Evolutionary conservation across 768 basidiomycete genomes (phyloP), one percentile per base, ranked within the genome.

Genomic region (Naganishia vaughanmartiniae): DNA sequence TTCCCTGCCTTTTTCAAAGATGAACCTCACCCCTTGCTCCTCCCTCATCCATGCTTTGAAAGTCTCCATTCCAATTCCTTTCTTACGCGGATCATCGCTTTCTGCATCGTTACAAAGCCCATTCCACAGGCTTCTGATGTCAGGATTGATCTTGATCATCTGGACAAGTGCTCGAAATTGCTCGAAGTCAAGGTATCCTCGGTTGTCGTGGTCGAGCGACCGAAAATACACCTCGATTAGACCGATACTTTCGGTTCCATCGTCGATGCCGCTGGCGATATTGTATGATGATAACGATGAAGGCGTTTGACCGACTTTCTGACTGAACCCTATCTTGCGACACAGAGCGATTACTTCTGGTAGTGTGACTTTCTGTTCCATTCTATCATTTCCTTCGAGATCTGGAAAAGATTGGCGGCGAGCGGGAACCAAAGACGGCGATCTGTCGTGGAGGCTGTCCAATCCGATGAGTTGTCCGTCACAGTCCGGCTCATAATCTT

Each of bases 291-390:
- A 51, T 1, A 12, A 24, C 2, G 12, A 26, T 14, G 48, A 51
- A 51, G 48, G 4, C 24, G 48, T 4, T 51, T 65, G 60, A 3
- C 90, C 90, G 10, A 63, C 39, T 63, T 63, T 63, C 21, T 46
- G 5, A n/a, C 60, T 63, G 26, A 63, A 45, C 17, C 60, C 60
- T 75, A 93, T 81, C 45, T 89, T 83, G 76, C 83, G 85, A 79
- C 90, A 92, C 56, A 93, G 80, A 68, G 83, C 84, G 78, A 89
- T 87, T 6, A 91, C 86, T 73, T 93, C 89, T 14, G 86, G 87
- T 15, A 79, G 71, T 21, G 73, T 69, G 53, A 81, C 63, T 1
- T 39, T 70, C 42, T 63, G n/a, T 17, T 46, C 31, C 10, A 2
- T 42, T 15, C 10, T 45, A 4, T 26, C 48, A 7, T 63, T 7